Base-by-base conservation (phyloP, 139 green algal species). In the Chlorella sorokiniana region DNA sequence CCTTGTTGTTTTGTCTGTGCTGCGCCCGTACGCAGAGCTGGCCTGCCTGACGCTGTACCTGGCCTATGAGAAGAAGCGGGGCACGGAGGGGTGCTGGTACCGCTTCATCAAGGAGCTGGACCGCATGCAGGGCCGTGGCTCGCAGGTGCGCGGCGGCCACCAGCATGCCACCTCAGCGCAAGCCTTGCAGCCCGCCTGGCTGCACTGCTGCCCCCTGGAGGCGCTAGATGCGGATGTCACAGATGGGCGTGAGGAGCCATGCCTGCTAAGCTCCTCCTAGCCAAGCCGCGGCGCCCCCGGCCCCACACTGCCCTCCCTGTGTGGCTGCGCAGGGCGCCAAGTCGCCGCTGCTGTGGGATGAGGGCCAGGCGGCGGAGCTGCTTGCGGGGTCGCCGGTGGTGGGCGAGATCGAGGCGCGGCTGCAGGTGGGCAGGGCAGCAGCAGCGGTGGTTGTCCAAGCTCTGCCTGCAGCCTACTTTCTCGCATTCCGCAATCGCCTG, bases 41-140 rank as follows among this genome's bases (percentile, higher is more conserved):
- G 91, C 95, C 1, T 94, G 88, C 72, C 87, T 98, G 42, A 91
- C 95, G 8, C 89, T 98, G 23, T 98, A 96, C 87, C 87, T 99
- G 37, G 96, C 96, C 88, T 96, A 98, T 78, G 96, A 99, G 89
- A 99, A 99, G 90, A 98, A 97, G 91, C 89, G 73, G n/a, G 90
- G 78, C 11, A 88, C 82, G 65, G 72, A 92, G 51, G 90, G 82
- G 10, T 93, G 93, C 78, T 98, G 94, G 93, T 86, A 93, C 62
- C 85, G 90, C 4, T 97, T 92, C 89, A 98, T 99, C 82, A 91
- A 93, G 81, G 94, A 97, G 86, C 85, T 98, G 40, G 95, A 98
- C 88, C 86, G 89, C 51, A 90, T 93, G 85, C 82, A 89, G n/a
- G 93, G 84, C 20, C 85, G 90, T 42, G 90, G 91, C 2, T 84